Evolutionary conservation across 2,329 filamentous ascomycete species (phyloP), one percentile per base, ranked within the genome.

Genomic region (Trichophyton simii): DNA sequence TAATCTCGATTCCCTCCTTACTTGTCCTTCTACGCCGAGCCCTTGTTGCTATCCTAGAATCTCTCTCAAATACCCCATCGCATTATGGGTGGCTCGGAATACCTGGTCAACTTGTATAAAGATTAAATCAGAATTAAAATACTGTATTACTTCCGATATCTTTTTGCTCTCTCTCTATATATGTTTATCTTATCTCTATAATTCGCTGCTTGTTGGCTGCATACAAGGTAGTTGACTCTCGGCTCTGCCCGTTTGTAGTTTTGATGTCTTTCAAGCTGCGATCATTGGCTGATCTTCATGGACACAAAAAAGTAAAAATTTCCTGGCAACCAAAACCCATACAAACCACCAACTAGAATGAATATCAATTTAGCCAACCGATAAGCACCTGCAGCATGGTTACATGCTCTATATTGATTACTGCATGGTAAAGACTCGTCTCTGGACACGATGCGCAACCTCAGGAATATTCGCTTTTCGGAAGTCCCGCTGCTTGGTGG

Each of bases 391-490:
- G 15, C 25, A 55, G 28, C 52, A 55, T 55, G 52, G 20, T 36
- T 55, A 55, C 52, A 9, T 55, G 52, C 52, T 11, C 4, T 8
- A 55, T 38, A 55, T 36, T n/a, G 6, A 36, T 20, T 36, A 36
- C 28, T 48, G 60, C 59, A 68, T 70, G 69, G 70, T 70, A 67
- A 68, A 73, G 59, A 59, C 8, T 55, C 18, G 8, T 20, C 34
- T 8, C 25, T 2, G 15, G 36, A n/a, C 54, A 55, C 34, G 59
- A 97, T 97, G 92, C 87, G 89, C 72, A 97, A 96, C 75, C 81
- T 97, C 68, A 87, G 84, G 75, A 91, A 86, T 72, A 84, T 91
- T 69, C 84, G 82, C 71, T 86, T 88, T 72, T 81, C 82, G 67
- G 79, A 83, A 71, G 86, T 86, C 77, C 81, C 77, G 67, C 78